phyloP scores from a whole-genome alignment of 2,329 filamentous ascomycete genomes.

The Epichloe hybrida region DNA sequence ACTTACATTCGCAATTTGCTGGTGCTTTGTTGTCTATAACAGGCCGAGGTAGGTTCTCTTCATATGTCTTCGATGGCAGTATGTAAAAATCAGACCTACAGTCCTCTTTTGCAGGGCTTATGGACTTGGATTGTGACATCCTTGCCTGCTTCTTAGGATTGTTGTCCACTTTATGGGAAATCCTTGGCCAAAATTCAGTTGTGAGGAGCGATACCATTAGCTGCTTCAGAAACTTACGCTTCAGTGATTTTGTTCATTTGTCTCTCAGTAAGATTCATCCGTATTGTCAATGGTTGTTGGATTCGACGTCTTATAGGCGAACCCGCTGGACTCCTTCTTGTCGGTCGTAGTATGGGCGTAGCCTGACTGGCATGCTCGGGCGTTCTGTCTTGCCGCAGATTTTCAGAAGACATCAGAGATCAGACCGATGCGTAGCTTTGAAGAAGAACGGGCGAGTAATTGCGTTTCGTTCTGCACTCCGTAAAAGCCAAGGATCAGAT shows the following conservation, averaged over 20 bases:
- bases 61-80: background rate
- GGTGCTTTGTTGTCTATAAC: background rate
- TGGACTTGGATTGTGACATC: background rate
- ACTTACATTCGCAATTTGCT: background rate
- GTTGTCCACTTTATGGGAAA: slow-evolving; percentile 18
- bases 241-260: slow-evolving; percentile 35
- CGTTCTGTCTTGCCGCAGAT: background rate
- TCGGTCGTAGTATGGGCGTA: background rate
- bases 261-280: slow-evolving; percentile 34
- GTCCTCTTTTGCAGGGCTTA: background rate
- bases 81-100: slow-evolving; percentile 1
- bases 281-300: slow-evolving; percentile 29
- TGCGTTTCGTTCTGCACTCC: background rate
- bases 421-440: background rate
- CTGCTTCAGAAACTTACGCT: slow-evolving; percentile 21
- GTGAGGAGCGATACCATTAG: background rate
- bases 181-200: slow-evolving; percentile 12
- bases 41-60: background rate
- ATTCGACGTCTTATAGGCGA: slow-evolving; percentile 21
- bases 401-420: background rate
- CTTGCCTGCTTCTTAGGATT: slow-evolving; percentile 13
- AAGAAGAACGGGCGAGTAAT: background rate
- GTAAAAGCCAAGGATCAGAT: background rate
- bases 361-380: background rate
- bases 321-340: slow-evolving; percentile 16